Evolutionary conservation across 2,329 filamentous ascomycete genomes (phyloP).

Genomic region (Knoxdaviesia proteae): DNA sequence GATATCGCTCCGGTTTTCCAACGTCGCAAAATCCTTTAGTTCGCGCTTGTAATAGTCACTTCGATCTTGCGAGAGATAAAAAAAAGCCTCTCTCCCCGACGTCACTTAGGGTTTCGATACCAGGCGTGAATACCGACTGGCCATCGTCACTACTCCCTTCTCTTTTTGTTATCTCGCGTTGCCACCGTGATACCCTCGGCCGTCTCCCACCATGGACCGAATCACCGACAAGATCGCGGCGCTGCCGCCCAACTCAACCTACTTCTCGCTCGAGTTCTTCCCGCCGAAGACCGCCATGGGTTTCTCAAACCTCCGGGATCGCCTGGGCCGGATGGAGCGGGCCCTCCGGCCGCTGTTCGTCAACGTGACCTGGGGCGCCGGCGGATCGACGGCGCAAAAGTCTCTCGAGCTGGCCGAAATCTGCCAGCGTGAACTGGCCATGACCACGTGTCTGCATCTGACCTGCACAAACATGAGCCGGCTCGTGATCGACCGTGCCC

Average conservation of each 20-base stretch:
- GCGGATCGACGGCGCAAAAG: constrained; percentile 76
- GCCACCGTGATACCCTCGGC: neutral
- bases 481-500: constrained; percentile 62
- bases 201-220: constrained; percentile 42
- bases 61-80: too few relatives aligned
- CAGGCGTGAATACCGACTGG: neutral
- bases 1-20: neutral
- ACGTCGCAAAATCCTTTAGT: too few relatives aligned
- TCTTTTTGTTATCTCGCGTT: neutral
- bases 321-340: constrained; percentile 85
- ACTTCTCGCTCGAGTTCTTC: constrained; percentile 98
- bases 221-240: constrained; percentile 92
- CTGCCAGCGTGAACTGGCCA: constrained; percentile 73
- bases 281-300: constrained; percentile 94
- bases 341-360: constrained; percentile 84
- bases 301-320: constrained; percentile 79
- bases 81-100: too few relatives aligned
- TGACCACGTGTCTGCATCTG: constrained; percentile 88
- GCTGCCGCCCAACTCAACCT: constrained; percentile 58
- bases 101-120: too few relatives aligned
- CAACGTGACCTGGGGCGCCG: constrained; percentile 94
- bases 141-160: neutral
- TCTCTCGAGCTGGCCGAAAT: constrained; percentile 88
- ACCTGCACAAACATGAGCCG: constrained; percentile 97
- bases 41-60: too few relatives aligned